phyloP scores from a whole-genome alignment of 2,329 filamentous ascomycete genomes.

The Nannizziopsis barbatae region DNA sequence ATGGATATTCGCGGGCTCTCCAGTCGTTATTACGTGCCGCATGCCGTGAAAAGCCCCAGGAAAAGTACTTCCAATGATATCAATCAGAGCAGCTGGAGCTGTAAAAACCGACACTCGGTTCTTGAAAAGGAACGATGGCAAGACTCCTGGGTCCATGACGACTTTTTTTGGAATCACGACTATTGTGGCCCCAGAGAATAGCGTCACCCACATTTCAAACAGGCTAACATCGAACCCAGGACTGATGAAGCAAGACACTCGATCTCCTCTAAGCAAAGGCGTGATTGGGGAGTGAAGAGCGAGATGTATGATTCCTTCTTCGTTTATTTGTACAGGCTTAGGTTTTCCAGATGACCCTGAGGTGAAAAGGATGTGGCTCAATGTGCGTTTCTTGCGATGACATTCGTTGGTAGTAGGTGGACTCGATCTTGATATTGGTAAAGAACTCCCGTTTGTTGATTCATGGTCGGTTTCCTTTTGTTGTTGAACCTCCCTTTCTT shows the following conservation, averaged over 20 bases:
- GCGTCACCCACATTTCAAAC: slow-evolving; percentile 20
- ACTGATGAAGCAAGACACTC: slow-evolving; percentile 18
- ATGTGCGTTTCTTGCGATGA: slow-evolving; percentile 2
- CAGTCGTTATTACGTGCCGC: slow-evolving; percentile 14
- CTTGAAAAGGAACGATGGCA: slow-evolving; percentile 8
- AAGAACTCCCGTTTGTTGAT: background rate
- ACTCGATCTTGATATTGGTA: background rate
- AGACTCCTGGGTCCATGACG: slow-evolving; percentile 11
- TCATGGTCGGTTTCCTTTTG: background rate
- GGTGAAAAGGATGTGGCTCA: slow-evolving; percentile 6
- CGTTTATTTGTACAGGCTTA: slow-evolving; percentile 18
- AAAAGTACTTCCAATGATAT: slow-evolving; percentile 13
- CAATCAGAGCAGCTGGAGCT: slow-evolving; percentile 16
- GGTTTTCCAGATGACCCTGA: slow-evolving; percentile 11
- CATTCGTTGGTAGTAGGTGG: slow-evolving; percentile 6
- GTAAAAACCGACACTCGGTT: slow-evolving; percentile 15
- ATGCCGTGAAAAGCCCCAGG: slow-evolving; percentile 15
- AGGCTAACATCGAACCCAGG: slow-evolving; percentile 21
- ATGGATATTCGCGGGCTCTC: slow-evolving; percentile 16
- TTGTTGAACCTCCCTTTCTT: background rate
- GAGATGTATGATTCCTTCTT: slow-evolving; percentile 17
- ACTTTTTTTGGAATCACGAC: slow-evolving; percentile 13
- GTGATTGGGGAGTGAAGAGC: slow-evolving; percentile 16
- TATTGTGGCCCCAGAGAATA: slow-evolving; percentile 16
- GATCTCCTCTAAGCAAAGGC: slow-evolving; percentile 12